Conservation (phyloP, 2,329 filamentous ascomycete genomes). For the Aspergillus caelatus region DNA sequence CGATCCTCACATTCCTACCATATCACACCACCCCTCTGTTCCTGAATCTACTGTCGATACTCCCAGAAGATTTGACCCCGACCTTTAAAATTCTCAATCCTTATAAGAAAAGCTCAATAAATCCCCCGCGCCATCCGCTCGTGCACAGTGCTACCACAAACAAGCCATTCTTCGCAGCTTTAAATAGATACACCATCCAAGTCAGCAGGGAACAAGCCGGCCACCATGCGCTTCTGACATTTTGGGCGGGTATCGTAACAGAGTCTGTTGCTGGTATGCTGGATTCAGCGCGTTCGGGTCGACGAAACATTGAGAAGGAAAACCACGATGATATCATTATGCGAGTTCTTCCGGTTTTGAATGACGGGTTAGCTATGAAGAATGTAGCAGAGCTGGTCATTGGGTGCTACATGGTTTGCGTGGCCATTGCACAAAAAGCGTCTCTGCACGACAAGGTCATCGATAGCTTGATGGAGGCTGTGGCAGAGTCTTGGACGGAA, state of each 20-base stretch:
- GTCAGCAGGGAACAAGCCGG: constrained; percentile 72
- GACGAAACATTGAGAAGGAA: constrained; percentile 73
- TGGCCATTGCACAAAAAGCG: constrained; percentile 82
- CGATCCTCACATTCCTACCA: constrained; percentile 86
- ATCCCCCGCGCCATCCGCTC: constrained; percentile 77
- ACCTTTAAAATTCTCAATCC: constrained; percentile 84
- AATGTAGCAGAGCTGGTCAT: constrained; percentile 78
- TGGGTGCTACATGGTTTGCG: constrained; percentile 87
- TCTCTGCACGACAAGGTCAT: constrained; percentile 76
- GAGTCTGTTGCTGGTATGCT: constrained; percentile 84
- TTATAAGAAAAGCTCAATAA: constrained; percentile 76
- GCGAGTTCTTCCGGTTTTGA: constrained; percentile 69
- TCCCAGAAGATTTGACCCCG: constrained; percentile 71
- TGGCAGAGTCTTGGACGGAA: constrained; percentile 73
- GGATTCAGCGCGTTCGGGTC: constrained; percentile 74
- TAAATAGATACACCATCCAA: constrained; percentile 79
- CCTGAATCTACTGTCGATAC: constrained; percentile 80
- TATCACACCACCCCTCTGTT: constrained; percentile 89
- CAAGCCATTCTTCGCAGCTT: constrained; percentile 70
- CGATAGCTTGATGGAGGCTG: constrained; percentile 87
- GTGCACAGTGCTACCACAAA: constrained; percentile 83
- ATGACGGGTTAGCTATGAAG: constrained; percentile 74
- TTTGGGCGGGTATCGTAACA: constrained; percentile 87
- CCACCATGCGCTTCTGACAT: constrained; percentile 76
- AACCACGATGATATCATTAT: constrained; percentile 78